Conservation (phyloP, 768 basidiomycete genomes). For the Pisolithus albus region DNA sequence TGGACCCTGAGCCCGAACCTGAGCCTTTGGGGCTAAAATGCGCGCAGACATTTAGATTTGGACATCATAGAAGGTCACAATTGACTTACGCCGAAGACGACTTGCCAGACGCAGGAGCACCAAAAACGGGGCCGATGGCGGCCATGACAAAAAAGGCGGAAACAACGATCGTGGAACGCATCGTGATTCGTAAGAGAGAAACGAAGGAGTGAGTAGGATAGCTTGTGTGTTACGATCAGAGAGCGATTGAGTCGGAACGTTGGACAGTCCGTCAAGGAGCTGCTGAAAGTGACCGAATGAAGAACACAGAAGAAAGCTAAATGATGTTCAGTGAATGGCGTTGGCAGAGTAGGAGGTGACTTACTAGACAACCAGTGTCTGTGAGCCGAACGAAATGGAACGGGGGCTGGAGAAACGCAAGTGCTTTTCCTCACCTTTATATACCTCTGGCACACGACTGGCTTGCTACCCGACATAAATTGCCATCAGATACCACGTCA, state of each 20-base stretch:
- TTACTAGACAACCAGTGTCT: constrained; percentile 17
- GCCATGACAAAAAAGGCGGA: constrained; percentile 4
- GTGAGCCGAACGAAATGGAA: constrained; percentile 13
- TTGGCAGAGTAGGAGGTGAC: not conserved
- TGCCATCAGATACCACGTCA: too few relatives aligned
- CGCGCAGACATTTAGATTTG: too few relatives aligned
- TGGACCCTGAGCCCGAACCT: too few relatives aligned
- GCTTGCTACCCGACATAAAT: too few relatives aligned
- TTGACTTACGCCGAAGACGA: too few relatives aligned
- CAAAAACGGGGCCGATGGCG: constrained; percentile 3
- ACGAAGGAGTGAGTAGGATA: not conserved
- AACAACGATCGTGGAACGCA: constrained; percentile 5
- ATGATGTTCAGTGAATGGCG: constrained; percentile 2
- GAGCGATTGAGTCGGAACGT: constrained; percentile 1
- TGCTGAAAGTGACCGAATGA: constrained; percentile 1
- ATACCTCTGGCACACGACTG: too few relatives aligned
- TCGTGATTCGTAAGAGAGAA: constrained; percentile 3
- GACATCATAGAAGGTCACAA: too few relatives aligned
- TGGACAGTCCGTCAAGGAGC: constrained; percentile 10
- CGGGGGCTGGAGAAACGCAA: constrained; percentile 4
- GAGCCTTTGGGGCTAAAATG: too few relatives aligned
- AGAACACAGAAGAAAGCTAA: constrained; percentile 11
- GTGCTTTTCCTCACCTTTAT: too few relatives aligned
- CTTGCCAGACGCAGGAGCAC: constrained; percentile 2
- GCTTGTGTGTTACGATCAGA: constrained; percentile 3